Percentiles rank a stretch among this genome's conserved stretches.
phyloP scores from a whole-genome alignment of 257 asterid genomes.

The Nicotiana obtusifolia region DNA sequence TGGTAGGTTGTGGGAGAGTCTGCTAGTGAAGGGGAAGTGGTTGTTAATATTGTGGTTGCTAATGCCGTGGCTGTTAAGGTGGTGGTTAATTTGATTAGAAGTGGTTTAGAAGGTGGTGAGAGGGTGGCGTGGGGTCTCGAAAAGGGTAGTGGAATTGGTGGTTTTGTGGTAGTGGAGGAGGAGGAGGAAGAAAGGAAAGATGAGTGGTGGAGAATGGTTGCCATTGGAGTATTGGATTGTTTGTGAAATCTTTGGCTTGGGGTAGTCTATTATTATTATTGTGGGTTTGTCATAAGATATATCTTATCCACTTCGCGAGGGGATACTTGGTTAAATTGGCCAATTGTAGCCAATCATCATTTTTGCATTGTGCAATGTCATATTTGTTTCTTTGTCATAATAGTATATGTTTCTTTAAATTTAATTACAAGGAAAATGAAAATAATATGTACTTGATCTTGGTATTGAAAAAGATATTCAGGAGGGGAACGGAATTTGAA shows the following conservation, averaged over 20 bases:
- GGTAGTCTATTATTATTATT: constrained; percentile 27
- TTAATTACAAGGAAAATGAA: not conserved
- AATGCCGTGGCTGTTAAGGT: constrained; percentile 66
- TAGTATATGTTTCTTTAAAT: not conserved
- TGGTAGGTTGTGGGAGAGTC: constrained; percentile 36
- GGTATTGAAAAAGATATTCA: not conserved
- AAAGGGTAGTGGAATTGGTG: constrained; percentile 36
- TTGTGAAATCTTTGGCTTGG: constrained; percentile 20
- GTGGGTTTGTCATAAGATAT: not conserved
- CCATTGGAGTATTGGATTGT: constrained; percentile 36
- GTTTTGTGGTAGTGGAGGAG: constrained; percentile 29
- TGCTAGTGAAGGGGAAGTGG: constrained; percentile 48
- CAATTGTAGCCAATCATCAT: not conserved
- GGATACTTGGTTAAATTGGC: not conserved
- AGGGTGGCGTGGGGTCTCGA: constrained; percentile 31
- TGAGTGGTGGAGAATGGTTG: constrained; percentile 71
- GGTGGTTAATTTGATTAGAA: constrained; percentile 34
- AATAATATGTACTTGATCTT: not conserved
- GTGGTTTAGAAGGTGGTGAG: constrained; percentile 37
- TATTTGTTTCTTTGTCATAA: not conserved
- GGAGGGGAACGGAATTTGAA: no score
- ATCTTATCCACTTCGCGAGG: constrained; percentile 30
- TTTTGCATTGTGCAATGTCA: not conserved
- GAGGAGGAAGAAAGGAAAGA: constrained; percentile 37
- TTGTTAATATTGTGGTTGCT: constrained; percentile 56